Evolutionary conservation across 1,139 yeast species (phyloP), one percentile per base, ranked within the genome.

Genomic region (Lodderomyces beijingensis): DNA sequence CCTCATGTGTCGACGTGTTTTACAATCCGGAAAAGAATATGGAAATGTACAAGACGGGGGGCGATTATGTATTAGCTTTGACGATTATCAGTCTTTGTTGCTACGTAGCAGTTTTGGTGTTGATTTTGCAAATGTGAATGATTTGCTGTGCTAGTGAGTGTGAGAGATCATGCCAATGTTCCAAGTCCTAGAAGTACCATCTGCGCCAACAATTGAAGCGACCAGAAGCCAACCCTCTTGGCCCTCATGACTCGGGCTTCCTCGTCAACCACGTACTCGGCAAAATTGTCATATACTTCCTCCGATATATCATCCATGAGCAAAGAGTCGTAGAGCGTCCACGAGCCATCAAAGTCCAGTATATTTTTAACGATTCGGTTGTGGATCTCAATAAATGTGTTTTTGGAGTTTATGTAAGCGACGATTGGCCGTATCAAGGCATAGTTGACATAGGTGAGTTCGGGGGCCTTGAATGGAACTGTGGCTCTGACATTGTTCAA

Each of bases 361-460:
- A 87, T 60, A 33, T 77, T 73, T 53, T 91, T 91, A 29, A 83
- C 82, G n/a, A 91, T 77, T 4, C 89, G 74, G 50, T 95, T 87
- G 43, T 79, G 72, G 40, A 91, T 79, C 31, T 95, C 96, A 42
- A 91, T 89, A 46, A 82, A 84, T 0, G 97, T 87, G 49, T 85
- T 83, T 41, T 84, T 75, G 22, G 94, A 82, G 55, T 91, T 91
- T 52, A 91, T 89, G 57, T 89, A 91, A 0, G 93, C 97, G 18
- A 91, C 96, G 52, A 91, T 89, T 0, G 98, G 98, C 42, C 96
- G 67, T 35, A 91, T 83, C 34, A 91, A 67, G 0, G 98, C 97
- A 53, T 83, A 85, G 57, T 91, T 91, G 45, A 88, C 77, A 48
- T 89, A 89, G 13, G 93, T 82, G 39, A 91, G 63, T 40, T 88